phyloP scores from a whole-genome alignment of 805 yeast species.

The Lipomyces chichibuensis region DNA sequence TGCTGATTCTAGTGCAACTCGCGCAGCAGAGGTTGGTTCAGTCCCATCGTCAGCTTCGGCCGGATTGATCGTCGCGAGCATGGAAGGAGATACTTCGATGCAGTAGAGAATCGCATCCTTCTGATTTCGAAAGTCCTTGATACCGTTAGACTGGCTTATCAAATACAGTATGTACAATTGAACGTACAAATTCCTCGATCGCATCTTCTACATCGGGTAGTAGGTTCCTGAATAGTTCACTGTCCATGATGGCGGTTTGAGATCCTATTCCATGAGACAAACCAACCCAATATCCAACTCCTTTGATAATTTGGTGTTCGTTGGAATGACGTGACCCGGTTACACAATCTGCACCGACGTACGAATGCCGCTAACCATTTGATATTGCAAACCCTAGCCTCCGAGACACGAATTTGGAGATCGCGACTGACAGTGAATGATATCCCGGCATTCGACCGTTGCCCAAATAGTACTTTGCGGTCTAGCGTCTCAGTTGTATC shows the following conservation, averaged over 20 bases:
- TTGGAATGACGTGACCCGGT: too few species aligned
- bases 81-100: slow-evolving; percentile 43
- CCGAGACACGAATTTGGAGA: too few species aligned
- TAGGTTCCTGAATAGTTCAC: not conserved
- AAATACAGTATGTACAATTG: not conserved
- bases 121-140: slow-evolving; percentile 35
- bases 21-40: slow-evolving; percentile 23
- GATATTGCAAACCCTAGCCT: too few species aligned
- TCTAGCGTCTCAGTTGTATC: too few species aligned
- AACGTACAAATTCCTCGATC: slow-evolving; percentile 27
- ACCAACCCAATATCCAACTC: not conserved
- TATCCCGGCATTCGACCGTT: too few species aligned
- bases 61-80: slow-evolving; percentile 36
- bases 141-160: not conserved
- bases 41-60: slow-evolving; percentile 23
- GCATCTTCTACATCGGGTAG: slow-evolving; percentile 7
- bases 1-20: slow-evolving; percentile 54
- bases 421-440: too few species aligned
- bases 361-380: too few species aligned
- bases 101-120: slow-evolving; percentile 46
- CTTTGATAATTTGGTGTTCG: too few species aligned
- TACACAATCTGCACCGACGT: too few species aligned
- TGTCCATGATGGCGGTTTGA: not conserved
- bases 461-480: too few species aligned
- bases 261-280: not conserved